Evolutionary conservation across 257 asterid genomes (phyloP).

Genomic region (Solanum pinnatisectum): DNA sequence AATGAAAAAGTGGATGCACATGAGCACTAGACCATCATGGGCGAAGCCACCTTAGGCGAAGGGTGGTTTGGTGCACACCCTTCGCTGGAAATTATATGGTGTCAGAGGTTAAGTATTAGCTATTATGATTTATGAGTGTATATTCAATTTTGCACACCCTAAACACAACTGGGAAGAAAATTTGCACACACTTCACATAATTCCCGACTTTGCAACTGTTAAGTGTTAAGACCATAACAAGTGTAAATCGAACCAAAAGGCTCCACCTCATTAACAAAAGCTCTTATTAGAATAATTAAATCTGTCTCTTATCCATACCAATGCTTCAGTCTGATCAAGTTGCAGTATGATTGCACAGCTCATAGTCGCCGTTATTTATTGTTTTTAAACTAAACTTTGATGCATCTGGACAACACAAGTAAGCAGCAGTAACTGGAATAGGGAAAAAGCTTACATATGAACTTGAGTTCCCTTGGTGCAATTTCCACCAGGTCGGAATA

Average conservation of each 20-base stretch:
- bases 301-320: neutral
- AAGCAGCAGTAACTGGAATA: neutral
- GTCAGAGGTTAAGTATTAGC: neutral
- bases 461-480: conserved; percentile 24
- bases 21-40: neutral
- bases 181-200: neutral
- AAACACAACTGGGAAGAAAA: neutral
- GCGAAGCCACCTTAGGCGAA: neutral
- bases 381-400: neutral
- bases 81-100: neutral
- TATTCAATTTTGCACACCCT: neutral
- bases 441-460: conserved; percentile 12
- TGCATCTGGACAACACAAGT: neutral
- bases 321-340: neutral
- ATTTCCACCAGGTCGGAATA: conserved; percentile 25
- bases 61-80: neutral
- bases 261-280: neutral
- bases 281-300: neutral
- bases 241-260: neutral
- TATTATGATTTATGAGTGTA: neutral
- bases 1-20: neutral
- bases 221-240: neutral
- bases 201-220: neutral
- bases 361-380: neutral
- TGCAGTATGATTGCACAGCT: neutral